Base-by-base conservation (phyloP, 345 rosid species). In the Conringia planisiliqua region DNA sequence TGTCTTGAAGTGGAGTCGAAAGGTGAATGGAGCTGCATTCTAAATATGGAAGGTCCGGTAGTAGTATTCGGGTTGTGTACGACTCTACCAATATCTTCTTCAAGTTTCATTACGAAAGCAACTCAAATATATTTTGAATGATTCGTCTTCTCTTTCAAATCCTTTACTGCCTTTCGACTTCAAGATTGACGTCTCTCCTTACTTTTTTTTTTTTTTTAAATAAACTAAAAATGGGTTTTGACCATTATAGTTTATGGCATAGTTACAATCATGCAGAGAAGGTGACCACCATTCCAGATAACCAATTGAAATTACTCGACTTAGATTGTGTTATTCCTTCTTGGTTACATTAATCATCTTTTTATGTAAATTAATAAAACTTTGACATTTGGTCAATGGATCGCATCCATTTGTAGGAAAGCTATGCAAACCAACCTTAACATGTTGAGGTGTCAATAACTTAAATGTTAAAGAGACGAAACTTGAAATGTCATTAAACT, bases 1-100 rank as follows among this genome's bases (percentile, higher is more conserved):
- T 43, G 58, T 43, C 10, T 46, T 62, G 52, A 27, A 76, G 75
- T 77, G 75, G 80, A 50, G 67, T 14, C 22, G 66, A 77, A 77
- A 77, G 76, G 40, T 47, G 72, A 71, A 39, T 27, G 62, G 0
- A 64, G 67, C 44, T 77, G 39, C 47, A 10, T 77, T 46, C 68
- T 70, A 65, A 36, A 64, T 56, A 64, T 64, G 61, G 76, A 56
- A 77, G 62, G 71, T 63, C 60, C 35, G n/a, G 52, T 70, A 8
- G 46, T 42, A 61, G 75, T 54, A 56, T 70, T 64, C 38, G 66
- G 66, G 52, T 56, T 64, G 59, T 77, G 16, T 56, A 77, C 76
- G 80, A 46, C 76, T 70, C 80, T 69, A 32, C 36, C 61, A 66
- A 20, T n/a, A n/a, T 66, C 47, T 50, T 51, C 4, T 50, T 51